Evolutionary conservation across 345 rosid species (phyloP), one percentile per base, ranked within the genome.

Genomic region (Bruguiera sexangula): DNA sequence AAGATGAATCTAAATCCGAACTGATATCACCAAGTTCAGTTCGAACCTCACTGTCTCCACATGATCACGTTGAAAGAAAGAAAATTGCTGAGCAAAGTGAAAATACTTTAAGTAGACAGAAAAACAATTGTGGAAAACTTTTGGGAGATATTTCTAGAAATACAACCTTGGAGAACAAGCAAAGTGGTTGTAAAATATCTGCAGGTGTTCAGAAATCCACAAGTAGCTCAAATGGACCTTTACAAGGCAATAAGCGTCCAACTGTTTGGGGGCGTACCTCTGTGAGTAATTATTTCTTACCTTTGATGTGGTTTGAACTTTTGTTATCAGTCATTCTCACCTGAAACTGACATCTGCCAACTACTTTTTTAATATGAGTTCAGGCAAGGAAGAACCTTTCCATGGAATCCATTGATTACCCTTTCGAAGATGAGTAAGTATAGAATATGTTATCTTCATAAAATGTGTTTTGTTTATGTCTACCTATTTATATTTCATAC

Each of bases 311-410:
- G 54, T 63, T 62, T 65, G 60, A 34, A 39, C 15, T 71, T 65
- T 70, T 16, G 1, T 63, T 22, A 21, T 56, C 39, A 18, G 67
- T 70, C 43, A 39, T 48, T 75, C 73, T 53, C 10, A 60, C 15
- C 16, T 27, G 18, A 43, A 43, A 43, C 50, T 46, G 21, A 8
- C 30, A 19, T 55, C 74, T 43, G 18, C 19, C 19, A 43, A 11
- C 4, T 13, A 20, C n/a, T 4, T 1, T 67, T 39, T 62, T 68
- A 68, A 55, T 51, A 37, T 65, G 68, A 61, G 34, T 77, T 70
- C 85, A 95, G 99, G 97, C 81, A 57, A 90, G 69, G 83, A 95
- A 84, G 84, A 83, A 88, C 77, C 94, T 85, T 48, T 84, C 98
- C 30, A 81, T 83, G 96, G 97, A 90, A 75, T 85, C 89, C 70